phyloP scores from a whole-genome alignment of 1,139 yeast species.

The Pneumocystis sp. region DNA sequence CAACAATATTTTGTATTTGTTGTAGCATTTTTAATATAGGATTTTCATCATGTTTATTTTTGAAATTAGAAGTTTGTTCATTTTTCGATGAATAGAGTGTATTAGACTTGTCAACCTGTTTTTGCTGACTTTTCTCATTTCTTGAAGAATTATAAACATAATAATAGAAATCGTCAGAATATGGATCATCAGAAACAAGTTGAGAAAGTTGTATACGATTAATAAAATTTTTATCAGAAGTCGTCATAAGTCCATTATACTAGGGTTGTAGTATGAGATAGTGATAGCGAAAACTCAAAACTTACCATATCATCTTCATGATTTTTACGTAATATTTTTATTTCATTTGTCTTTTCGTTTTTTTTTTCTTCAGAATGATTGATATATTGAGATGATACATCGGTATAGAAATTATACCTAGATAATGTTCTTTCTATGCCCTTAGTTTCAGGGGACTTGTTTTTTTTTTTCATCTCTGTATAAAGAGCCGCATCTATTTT shows the following conservation, averaged over 20 bases:
- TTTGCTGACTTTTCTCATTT: slow-evolving; percentile 20
- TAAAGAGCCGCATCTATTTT: slow-evolving; percentile 15
- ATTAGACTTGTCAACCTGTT: slow-evolving; percentile 15
- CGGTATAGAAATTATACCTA: background rate
- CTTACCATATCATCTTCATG: slow-evolving; percentile 17
- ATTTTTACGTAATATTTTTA: background rate
- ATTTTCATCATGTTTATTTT: slow-evolving; percentile 70
- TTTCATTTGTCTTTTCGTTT: background rate
- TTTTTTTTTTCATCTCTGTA: slow-evolving; percentile 10
- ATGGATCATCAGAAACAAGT: slow-evolving; percentile 93
- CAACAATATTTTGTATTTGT: slow-evolving; percentile 92
- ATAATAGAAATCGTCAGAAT: slow-evolving; percentile 89
- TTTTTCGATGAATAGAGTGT: slow-evolving; percentile 16
- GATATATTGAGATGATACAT: background rate
- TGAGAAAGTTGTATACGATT: slow-evolving; percentile 89
- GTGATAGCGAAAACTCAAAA: background rate
- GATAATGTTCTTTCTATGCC: background rate
- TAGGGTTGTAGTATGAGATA: background rate
- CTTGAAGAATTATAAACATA: slow-evolving; percentile 86
- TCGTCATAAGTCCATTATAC: slow-evolving; percentile 89
- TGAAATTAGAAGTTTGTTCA: slow-evolving; percentile 58
- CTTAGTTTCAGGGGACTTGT: background rate
- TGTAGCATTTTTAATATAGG: slow-evolving; percentile 97
- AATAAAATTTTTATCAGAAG: slow-evolving; percentile 89
- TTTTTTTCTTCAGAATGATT: slow-evolving; percentile 13